Conservation (phyloP, 2,329 filamentous ascomycete genomes). For the Stagonosporopsis chrysanthemi region DNA sequence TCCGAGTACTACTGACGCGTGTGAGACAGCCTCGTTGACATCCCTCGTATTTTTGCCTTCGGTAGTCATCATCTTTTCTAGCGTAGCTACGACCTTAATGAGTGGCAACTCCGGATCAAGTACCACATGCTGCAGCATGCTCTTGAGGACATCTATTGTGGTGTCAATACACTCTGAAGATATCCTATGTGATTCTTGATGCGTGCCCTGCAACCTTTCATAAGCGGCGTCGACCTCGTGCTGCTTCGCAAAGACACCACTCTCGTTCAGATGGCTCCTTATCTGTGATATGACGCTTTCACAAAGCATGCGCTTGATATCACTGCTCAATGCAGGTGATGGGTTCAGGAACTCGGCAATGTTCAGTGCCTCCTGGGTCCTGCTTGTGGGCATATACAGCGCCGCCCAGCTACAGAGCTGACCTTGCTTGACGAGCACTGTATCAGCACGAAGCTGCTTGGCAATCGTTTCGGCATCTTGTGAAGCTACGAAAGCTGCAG, state of each 20-base stretch:
- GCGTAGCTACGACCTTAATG: no score
- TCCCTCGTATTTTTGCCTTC: neutral
- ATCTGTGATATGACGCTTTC: neutral
- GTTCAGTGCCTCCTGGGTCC: neutral
- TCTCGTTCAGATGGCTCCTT: neutral
- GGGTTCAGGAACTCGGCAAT: neutral
- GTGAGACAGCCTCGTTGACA: neutral
- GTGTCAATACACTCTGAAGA: neutral
- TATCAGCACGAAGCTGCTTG: neutral
- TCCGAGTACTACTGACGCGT: neutral
- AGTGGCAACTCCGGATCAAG: no score
- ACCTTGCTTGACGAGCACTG: neutral
- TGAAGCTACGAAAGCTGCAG: neutral
- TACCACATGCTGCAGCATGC: no score
- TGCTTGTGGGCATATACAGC: neutral
- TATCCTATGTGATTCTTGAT: neutral
- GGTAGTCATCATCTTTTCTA: no score
- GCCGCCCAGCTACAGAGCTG: neutral
- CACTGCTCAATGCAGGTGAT: neutral
- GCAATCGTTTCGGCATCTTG: neutral
- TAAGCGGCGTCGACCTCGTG: neutral
- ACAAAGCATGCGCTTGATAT: neutral
- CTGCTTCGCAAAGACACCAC: neutral
- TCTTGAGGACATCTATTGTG: no score
- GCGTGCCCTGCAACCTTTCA: neutral